Conservation (phyloP, 306 rosid genomes). For the Quercus bicolor region DNA sequence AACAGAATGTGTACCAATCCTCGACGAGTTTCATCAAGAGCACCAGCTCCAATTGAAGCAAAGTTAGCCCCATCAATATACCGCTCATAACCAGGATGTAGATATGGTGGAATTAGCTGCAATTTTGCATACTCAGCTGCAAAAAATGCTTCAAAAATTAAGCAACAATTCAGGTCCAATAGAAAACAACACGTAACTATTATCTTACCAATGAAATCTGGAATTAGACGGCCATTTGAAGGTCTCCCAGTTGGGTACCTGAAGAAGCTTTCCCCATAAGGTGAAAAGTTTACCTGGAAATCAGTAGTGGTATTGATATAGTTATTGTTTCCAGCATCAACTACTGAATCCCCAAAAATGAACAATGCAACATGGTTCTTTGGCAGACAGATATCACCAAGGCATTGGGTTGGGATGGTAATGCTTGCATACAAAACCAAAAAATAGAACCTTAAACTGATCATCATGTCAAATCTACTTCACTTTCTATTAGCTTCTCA, state of each 20-base stretch:
- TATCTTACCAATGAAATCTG: slow-evolving; percentile 46
- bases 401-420: neutral
- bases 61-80: slow-evolving; percentile 32
- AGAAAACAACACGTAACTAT: neutral
- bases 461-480: slow-evolving; percentile 2
- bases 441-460: slow-evolving; percentile 3
- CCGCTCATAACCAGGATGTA: neutral
- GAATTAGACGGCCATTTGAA: slow-evolving; percentile 1
- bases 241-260: neutral
- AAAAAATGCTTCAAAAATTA: neutral
- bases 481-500: neutral
- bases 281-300: neutral
- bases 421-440: slow-evolving; percentile 7
- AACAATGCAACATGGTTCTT: slow-evolving; percentile 30
- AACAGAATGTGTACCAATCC: neutral
- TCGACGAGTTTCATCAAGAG: neutral
- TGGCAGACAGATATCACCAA: slow-evolving; percentile 10
- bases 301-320: neutral
- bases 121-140: neutral
- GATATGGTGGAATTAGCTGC: neutral
- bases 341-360: slow-evolving; percentile 60
- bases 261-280: neutral
- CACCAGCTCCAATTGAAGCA: slow-evolving; percentile 39
- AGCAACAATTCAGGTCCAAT: neutral
- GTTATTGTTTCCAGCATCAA: slow-evolving; percentile 44